Percentiles rank a stretch among this genome's conserved stretches.
Evolutionary conservation across 208 protist genomes (phyloP).

Genomic region (Trypanosoma vivax): DNA sequence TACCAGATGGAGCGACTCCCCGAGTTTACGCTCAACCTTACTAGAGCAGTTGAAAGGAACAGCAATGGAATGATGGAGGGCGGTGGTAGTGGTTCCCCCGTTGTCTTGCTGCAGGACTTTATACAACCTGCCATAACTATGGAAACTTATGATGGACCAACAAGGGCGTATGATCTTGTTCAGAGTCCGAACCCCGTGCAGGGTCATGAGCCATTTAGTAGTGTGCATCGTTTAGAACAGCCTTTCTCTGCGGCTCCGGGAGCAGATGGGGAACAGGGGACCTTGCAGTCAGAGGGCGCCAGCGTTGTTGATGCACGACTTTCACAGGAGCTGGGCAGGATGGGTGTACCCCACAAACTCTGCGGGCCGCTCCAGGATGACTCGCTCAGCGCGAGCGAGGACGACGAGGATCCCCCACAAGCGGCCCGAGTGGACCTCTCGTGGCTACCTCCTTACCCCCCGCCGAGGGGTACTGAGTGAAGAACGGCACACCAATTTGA

Average conservation of each 20-base stretch:
- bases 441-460: slow-evolving; percentile 16
- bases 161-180: slow-evolving; percentile 11
- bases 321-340: slow-evolving; percentile 5
- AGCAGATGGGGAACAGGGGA: background rate
- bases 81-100: slow-evolving; percentile 6
- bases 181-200: slow-evolving; percentile 1
- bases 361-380: slow-evolving; percentile 19
- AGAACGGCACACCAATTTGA: too few species aligned
- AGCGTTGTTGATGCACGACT: background rate
- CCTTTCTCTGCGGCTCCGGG: background rate
- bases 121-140: slow-evolving; percentile 28
- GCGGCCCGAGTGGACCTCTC: slow-evolving; percentile 18
- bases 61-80: slow-evolving; percentile 11
- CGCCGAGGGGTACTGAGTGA: too few species aligned
- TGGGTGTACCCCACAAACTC: slow-evolving; percentile 17
- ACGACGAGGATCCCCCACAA: slow-evolving; percentile 4
- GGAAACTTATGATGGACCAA: slow-evolving; percentile 26
- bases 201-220: slow-evolving; percentile 11
- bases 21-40: slow-evolving; percentile 34
- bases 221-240: background rate
- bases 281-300: background rate
- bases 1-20: slow-evolving; percentile 30
- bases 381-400: slow-evolving; percentile 29
- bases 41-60: slow-evolving; percentile 16
- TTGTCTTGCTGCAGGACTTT: slow-evolving; percentile 28